phyloP scores from a whole-genome alignment of 2,329 filamentous ascomycete species.

The Cryphonectria nitschkei region DNA sequence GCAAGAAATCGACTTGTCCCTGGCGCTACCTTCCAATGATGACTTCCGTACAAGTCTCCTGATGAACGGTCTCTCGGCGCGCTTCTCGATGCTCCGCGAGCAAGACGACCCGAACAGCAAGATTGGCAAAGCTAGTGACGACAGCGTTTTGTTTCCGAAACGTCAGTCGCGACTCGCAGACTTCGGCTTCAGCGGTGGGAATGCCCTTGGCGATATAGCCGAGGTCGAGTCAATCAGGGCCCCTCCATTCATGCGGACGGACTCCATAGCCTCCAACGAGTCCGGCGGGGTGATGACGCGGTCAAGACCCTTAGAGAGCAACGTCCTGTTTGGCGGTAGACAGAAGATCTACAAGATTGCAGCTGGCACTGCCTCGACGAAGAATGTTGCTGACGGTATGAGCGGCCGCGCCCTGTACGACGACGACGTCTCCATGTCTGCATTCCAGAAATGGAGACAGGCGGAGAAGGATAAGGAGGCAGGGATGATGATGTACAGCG shows the following conservation, averaged over 20 bases:
- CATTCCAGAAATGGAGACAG: slow-evolving; percentile 77
- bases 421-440: slow-evolving; percentile 80
- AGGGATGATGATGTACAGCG: slow-evolving; percentile 43
- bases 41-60: slow-evolving; percentile 94
- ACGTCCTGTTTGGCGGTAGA: slow-evolving; percentile 89
- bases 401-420: slow-evolving; percentile 77
- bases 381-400: slow-evolving; percentile 53
- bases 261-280: slow-evolving; percentile 71
- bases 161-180: slow-evolving; percentile 78
- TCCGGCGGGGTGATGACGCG: slow-evolving; percentile 82
- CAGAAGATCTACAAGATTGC: slow-evolving; percentile 94
- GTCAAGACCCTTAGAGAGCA: slow-evolving; percentile 82
- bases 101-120: slow-evolving; percentile 90
- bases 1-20: slow-evolving; percentile 71
- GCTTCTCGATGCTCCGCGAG: slow-evolving; percentile 95
- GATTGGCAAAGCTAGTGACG: slow-evolving; percentile 91
- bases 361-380: slow-evolving; percentile 50
- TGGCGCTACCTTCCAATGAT: slow-evolving; percentile 78
- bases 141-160: slow-evolving; percentile 85
- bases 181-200: slow-evolving; percentile 60
- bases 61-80: slow-evolving; percentile 91
- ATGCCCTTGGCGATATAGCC: slow-evolving; percentile 77
- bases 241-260: slow-evolving; percentile 59
- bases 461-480: slow-evolving; percentile 55
- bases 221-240: slow-evolving; percentile 82